These are phyloP conservation scores for Sclerotinia minor DNA, from an alignment of 2,329 filamentous ascomycete genomes.

Conservation along the genomic window DNA sequence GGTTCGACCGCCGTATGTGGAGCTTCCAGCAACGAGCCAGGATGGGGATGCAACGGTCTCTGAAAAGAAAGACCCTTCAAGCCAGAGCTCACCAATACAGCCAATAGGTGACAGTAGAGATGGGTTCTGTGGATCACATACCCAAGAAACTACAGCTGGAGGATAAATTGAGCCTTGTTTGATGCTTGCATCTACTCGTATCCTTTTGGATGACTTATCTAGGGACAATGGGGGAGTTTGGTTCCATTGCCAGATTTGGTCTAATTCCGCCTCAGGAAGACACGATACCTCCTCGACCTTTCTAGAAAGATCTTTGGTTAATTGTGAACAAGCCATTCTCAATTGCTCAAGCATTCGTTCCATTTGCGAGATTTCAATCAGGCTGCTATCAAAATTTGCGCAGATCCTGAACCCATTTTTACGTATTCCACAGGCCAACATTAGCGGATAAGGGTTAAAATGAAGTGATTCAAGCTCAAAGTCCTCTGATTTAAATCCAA, in stretches of 20 bases:
- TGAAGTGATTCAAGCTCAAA: conserved; percentile 41
- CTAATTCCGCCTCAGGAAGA: conserved; percentile 40
- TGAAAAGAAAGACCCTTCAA: conserved; percentile 54
- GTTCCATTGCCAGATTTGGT: conserved; percentile 49
- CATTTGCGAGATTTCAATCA: conserved; percentile 44
- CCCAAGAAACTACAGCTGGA: conserved; percentile 42
- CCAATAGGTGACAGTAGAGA: conserved; percentile 46
- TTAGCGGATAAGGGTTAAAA: conserved; percentile 52
- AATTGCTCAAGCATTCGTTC: conserved; percentile 44
- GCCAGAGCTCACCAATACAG: conserved; percentile 44
- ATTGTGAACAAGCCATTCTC: conserved; percentile 32
- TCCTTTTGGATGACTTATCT: conserved; percentile 36
- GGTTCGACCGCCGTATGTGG: conserved; percentile 20
- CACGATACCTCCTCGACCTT: conserved; percentile 42
- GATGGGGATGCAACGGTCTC: conserved; percentile 44
- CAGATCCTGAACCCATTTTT: conserved; percentile 47
- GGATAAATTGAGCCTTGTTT: conserved; percentile 43
- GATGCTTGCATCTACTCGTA: conserved; percentile 30
- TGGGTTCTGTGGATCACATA: conserved; percentile 41
- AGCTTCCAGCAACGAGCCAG: conserved; percentile 48
- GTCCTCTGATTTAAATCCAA: conserved; percentile 39
- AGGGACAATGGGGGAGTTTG: conserved; percentile 42
- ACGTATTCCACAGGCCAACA: conserved; percentile 49
- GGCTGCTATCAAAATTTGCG: conserved; percentile 46
- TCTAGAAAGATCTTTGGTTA: conserved; percentile 36